Evolutionary conservation across 495 filamentous ascomycete species (phyloP), one percentile per base, ranked within the genome.

Genomic region (Hyaloscypha finlandica): DNA sequence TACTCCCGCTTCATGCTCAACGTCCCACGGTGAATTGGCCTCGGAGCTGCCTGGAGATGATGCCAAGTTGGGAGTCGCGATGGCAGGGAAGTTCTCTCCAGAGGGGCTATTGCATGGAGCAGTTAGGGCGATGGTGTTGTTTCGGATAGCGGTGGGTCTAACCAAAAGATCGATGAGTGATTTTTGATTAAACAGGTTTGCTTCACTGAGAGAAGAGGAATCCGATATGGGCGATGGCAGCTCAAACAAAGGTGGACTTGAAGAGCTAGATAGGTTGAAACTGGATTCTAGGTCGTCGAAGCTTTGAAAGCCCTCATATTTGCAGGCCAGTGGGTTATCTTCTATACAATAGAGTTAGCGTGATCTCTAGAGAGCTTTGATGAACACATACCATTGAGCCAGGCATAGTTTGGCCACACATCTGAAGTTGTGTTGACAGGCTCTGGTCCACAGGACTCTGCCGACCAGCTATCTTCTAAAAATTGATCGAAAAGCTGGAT

Each of bases 191-290:
- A 62, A 51, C 20, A 2, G 35, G 39, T 62, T 35, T 62, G 48
- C 59, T 62, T 2, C 16, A 12, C 2, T 48, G 31, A 51, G 20
- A 48, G 59, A 62, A 48, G 59, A 62, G 19, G 20, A 2, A 51
- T 64, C 61, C 31, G 61, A 64, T 54, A 64, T 56, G 33, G 61
- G 61, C 48, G 61, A 64, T 55, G 61, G 61, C 32, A 64, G 31
- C 55, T 5, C 31, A 35, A 64, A 64, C 51, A 8, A 42, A 32
- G 61, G 45, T 37, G 51, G 51, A 37, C 45, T 64, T 55, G 45
- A 56, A 51, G 45, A 33, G 30, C 9, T 20, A 42, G 39, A 33
- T 53, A 63, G 42, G 58, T 61, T 37, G 58, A 19, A 61, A 6
- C n/a, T n/a, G n/a, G 32, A 60, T 33, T 60, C 57, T n/a, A 33